These are phyloP conservation scores for Sherardia arvensis DNA, from an alignment of 257 asterid species.

Conservation along the genomic window DNA sequence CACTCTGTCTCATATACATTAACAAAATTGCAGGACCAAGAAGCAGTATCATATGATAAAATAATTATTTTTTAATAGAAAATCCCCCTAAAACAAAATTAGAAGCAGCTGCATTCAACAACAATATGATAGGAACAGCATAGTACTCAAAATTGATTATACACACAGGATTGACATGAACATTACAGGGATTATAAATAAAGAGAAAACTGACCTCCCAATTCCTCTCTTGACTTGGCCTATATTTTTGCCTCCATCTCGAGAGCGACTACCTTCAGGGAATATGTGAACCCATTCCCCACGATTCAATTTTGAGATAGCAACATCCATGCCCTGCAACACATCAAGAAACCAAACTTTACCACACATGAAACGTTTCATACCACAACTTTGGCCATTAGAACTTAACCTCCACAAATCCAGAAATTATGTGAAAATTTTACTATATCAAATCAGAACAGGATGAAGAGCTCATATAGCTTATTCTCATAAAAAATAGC, in stretches of 20 bases:
- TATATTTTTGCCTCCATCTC: constrained; percentile 81
- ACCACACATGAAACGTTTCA: background rate
- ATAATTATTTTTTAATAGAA: too few species aligned
- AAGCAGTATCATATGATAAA: background rate
- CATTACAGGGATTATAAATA: background rate
- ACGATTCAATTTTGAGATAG: constrained; percentile 75
- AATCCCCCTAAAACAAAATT: too few species aligned
- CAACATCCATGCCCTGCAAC: constrained; percentile 84
- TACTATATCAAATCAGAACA: background rate
- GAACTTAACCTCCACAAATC: background rate
- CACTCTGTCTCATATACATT: background rate
- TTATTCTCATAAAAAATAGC: background rate
- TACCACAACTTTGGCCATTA: background rate
- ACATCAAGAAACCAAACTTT: constrained; percentile 2
- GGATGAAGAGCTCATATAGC: background rate
- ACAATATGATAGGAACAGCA: background rate
- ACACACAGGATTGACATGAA: background rate
- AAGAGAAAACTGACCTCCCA: constrained; percentile 42
- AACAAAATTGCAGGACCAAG: background rate
- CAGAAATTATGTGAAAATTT: background rate
- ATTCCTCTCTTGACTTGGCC: constrained; percentile 74
- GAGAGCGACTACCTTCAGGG: constrained; percentile 95
- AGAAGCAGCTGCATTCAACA: constrained; percentile 3
- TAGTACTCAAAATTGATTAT: too few species aligned
- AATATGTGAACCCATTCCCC: constrained; percentile 96